A percentile compares a stretch with the other conserved stretches of the same genome.
These are phyloP conservation scores for Eucalyptus victrix DNA, from an alignment of 345 rosid genomes.

Conservation along the genomic window DNA sequence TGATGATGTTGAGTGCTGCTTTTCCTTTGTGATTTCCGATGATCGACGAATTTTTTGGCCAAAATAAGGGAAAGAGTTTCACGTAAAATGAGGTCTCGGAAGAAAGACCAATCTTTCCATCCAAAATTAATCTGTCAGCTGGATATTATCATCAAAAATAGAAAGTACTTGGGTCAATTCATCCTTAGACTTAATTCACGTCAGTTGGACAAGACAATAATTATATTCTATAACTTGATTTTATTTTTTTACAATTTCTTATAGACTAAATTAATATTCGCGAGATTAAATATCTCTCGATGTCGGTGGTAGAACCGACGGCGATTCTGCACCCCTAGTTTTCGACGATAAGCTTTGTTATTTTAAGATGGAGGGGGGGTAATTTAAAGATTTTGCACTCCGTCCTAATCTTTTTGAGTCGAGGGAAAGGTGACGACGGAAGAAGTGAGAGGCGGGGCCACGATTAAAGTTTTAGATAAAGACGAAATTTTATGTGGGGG, in stretches of 20 bases:
- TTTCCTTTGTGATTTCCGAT: neutral
- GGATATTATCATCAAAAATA: neutral
- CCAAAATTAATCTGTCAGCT: neutral
- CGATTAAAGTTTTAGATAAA: neutral
- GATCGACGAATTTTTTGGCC: neutral
- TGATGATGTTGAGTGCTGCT: neutral
- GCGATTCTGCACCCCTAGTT: neutral
- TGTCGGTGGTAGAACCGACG: neutral
- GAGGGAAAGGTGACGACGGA: neutral
- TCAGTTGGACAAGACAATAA: fast-evolving
- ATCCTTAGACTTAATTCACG: neutral
- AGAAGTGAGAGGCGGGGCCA: neutral
- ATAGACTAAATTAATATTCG: neutral
- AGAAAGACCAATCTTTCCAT: neutral
- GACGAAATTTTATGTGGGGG: neutral
- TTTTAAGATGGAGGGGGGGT: neutral
- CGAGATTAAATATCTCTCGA: neutral
- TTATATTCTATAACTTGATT: neutral
- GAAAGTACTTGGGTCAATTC: neutral
- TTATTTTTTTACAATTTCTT: neutral
- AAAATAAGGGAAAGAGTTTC: neutral
- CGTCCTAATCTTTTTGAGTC: neutral
- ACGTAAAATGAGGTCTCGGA: neutral
- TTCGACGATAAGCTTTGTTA: neutral
- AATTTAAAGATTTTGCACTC: neutral